phyloP scores from a whole-genome alignment of 2,329 filamentous ascomycete genomes.

The Lecanicillium sp. region DNA sequence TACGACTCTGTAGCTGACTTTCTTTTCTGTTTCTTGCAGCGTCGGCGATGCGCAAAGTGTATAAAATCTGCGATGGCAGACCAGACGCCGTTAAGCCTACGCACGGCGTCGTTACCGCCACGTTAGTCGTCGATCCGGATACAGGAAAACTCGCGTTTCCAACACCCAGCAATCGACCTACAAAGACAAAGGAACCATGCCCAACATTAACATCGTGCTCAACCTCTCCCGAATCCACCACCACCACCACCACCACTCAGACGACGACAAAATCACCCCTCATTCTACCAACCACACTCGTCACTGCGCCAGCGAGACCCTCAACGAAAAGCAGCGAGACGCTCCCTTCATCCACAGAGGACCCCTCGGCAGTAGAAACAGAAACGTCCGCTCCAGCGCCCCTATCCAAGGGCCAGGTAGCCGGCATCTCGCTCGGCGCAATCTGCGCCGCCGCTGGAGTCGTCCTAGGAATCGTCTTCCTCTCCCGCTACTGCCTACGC shows the following conservation, averaged over 20 bases:
- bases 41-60: constrained; percentile 28
- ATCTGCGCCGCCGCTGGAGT: constrained; percentile 38
- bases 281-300: constrained; percentile 1
- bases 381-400: constrained; percentile 7
- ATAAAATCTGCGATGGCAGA: constrained; percentile 49
- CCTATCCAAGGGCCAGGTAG: constrained; percentile 38
- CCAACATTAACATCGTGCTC: no score
- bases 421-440: constrained; percentile 50
- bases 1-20: no score
- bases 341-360: constrained; percentile 8
- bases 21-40: no score
- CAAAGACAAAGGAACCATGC: no score
- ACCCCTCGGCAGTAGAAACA: constrained; percentile 10
- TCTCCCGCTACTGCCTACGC: constrained; percentile 28
- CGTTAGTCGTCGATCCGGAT: constrained; percentile 32
- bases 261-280: no score
- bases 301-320: background rate
- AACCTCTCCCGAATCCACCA: background rate
- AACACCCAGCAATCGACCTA: background rate
- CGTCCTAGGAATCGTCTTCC: constrained; percentile 38
- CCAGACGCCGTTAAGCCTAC: constrained; percentile 46
- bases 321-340: background rate
- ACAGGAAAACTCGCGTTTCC: constrained; percentile 7
- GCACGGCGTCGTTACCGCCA: constrained; percentile 50
- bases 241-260: constrained; percentile 4